Evolutionary conservation across 208 protist genomes (phyloP), one percentile per base, ranked within the genome.

Genomic region (Trypanosomatidae sp.): DNA sequence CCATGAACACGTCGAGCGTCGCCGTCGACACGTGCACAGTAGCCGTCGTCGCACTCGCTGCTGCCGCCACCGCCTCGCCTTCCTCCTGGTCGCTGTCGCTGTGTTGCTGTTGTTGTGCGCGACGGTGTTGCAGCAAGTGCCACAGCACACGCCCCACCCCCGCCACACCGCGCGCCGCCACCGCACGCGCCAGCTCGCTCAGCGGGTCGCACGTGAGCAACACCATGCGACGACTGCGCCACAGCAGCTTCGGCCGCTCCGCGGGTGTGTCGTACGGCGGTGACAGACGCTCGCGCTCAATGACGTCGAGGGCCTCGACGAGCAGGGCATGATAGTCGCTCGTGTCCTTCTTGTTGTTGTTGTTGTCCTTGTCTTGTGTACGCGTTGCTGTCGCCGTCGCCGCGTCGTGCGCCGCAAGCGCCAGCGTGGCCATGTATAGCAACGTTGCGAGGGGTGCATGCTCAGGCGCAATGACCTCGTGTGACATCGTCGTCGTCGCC

Each of bases 1-100:
- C 81, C 24, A 87, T 41, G n/a, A 91, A 19, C 8, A 88, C 30
- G 42, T 87, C 70, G 16, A 88, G 66, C 13, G 77, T 71, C 4
- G 56, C 61, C 48, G 2, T 65, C 71, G 1, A 82, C 71, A 3
- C 48, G 28, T 5, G 56, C 57, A 6, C 40, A 25, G 2, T 24
- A 27, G 8, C 41, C 28, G 11, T 15, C n/a, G n/a, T 15, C n/a
- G 30, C 11, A 35, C 11, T 15, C 30, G 30, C n/a, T 35, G 30
- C n/a, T 35, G 30, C 30, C n/a, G 30, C 11, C n/a, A 15, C n/a
- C n/a, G 30, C 30, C n/a, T 35, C n/a, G n/a, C n/a, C n/a, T n/a
- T n/a, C n/a, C n/a, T n/a, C n/a, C n/a, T n/a, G n/a, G n/a, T n/a
- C n/a, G n/a, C n/a, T n/a, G n/a, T n/a, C n/a, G n/a, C n/a, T n/a